Conservation (phyloP, 2,329 filamentous ascomycete species). For the Fonsecaea multimorphosa region DNA sequence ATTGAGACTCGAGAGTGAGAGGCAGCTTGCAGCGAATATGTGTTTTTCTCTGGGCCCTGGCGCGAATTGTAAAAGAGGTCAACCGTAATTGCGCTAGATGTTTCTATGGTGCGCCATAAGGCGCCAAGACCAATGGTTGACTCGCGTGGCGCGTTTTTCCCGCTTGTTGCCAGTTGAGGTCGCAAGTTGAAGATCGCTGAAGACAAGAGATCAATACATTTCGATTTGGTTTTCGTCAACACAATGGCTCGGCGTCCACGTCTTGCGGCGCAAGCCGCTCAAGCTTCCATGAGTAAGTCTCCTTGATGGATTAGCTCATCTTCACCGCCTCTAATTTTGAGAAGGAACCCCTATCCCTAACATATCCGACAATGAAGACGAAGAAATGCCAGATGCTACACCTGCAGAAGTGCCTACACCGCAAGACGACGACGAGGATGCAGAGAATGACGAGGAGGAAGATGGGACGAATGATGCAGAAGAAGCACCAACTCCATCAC, state of each 20-base stretch:
- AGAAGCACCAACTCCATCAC: constrained; percentile 49
- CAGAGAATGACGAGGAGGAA: constrained; percentile 40
- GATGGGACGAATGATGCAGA: constrained; percentile 52
- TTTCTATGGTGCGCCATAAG: neutral
- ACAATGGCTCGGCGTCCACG: constrained; percentile 54
- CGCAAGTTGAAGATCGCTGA: neutral
- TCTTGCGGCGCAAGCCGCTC: constrained; percentile 55
- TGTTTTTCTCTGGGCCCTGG: neutral
- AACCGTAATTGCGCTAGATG: constrained; percentile 8
- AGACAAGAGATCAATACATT: neutral
- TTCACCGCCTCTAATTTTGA: constrained; percentile 15
- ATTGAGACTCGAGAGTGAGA: too few relatives aligned
- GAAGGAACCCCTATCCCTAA: constrained; percentile 51
- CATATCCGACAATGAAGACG: constrained; percentile 53
- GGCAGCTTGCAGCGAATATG: too few relatives aligned
- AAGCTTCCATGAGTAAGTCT: constrained; percentile 53
- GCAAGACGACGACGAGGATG: constrained; percentile 45
- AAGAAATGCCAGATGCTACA: constrained; percentile 51
- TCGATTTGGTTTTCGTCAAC: neutral
- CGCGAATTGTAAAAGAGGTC: neutral
- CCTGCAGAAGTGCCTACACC: constrained; percentile 45
- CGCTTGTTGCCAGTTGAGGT: neutral
- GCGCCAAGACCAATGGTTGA: neutral
- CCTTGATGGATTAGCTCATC: neutral
- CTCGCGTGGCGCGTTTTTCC: constrained; percentile 9